Conservation (phyloP, 768 basidiomycete genomes). For the Lentinula sp. region DNA sequence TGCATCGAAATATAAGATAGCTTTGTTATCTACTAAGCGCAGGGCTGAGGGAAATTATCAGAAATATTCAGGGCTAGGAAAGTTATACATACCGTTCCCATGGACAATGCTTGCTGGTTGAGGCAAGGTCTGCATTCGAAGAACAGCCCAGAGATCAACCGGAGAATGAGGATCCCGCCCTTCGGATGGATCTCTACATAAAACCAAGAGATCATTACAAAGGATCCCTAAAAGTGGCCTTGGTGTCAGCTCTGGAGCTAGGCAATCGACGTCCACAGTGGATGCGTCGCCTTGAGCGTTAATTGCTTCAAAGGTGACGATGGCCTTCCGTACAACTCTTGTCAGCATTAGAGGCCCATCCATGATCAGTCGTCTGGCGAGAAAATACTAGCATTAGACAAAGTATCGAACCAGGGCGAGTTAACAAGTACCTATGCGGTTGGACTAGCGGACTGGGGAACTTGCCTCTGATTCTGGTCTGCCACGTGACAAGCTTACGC, state of each 20-base stretch:
- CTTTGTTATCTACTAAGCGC: conserved; percentile 88
- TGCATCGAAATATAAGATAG: conserved; percentile 84
- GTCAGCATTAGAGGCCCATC: conserved; percentile 83
- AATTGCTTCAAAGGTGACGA: conserved; percentile 75
- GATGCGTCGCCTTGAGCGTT: conserved; percentile 72
- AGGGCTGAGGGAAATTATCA: conserved; percentile 42
- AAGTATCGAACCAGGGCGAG: background rate
- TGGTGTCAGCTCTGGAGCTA: conserved; percentile 82
- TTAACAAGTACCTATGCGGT: conserved; percentile 75
- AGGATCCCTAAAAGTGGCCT: conserved; percentile 75
- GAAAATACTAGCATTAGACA: conserved; percentile 8
- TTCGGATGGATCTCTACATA: conserved; percentile 82
- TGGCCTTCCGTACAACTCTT: conserved; percentile 84
- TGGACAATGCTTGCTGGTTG: conserved; percentile 89
- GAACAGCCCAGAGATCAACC: conserved; percentile 95
- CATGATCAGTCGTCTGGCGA: conserved; percentile 78
- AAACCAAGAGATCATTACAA: conserved; percentile 89
- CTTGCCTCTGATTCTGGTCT: conserved; percentile 79
- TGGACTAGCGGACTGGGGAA: conserved; percentile 98
- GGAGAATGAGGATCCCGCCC: conserved; percentile 65
- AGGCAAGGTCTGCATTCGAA: conserved; percentile 90
- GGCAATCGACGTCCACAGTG: conserved; percentile 84
- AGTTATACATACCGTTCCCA: conserved; percentile 55
- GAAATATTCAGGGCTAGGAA: background rate
- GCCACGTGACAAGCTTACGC: conserved; percentile 87